A percentile compares a stretch with the other conserved stretches of the same genome.
Conservation (phyloP, 805 yeast genomes). For the Starmerella khaoyaiensis region DNA sequence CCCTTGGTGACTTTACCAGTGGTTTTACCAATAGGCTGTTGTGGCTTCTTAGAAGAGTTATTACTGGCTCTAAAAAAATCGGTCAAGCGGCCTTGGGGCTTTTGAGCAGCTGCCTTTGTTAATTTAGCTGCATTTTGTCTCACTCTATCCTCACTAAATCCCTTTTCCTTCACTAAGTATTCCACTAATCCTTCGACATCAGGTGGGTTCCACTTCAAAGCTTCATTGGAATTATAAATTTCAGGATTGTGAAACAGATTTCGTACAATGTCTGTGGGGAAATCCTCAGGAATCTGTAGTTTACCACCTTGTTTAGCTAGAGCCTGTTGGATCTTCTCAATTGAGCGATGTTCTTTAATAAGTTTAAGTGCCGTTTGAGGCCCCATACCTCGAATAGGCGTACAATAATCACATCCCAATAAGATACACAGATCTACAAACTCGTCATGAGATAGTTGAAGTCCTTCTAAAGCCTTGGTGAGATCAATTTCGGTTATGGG, state of each 20-base stretch:
- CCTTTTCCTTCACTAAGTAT: constrained; percentile 74
- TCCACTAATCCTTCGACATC: constrained; percentile 71
- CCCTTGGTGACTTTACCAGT: constrained; percentile 9
- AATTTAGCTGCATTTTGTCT: constrained; percentile 75
- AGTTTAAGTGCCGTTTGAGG: constrained; percentile 87
- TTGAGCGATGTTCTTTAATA: constrained; percentile 68
- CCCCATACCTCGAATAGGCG: constrained; percentile 88
- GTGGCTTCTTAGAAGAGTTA: not conserved
- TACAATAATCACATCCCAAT: constrained; percentile 95
- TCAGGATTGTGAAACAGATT: constrained; percentile 76
- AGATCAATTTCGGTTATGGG: constrained; percentile 78
- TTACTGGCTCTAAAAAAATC: constrained; percentile 63
- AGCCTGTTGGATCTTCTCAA: constrained; percentile 63
- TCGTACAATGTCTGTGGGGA: constrained; percentile 87
- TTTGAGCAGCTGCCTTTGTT: constrained; percentile 67
- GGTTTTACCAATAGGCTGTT: constrained; percentile 3
- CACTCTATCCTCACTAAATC: constrained; percentile 86
- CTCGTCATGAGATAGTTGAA: constrained; percentile 57
- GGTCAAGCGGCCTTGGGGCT: constrained; percentile 83
- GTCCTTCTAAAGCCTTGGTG: constrained; percentile 54
- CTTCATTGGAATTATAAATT: constrained; percentile 46
- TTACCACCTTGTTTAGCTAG: constrained; percentile 44
- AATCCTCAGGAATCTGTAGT: constrained; percentile 78
- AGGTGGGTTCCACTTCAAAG: constrained; percentile 79
- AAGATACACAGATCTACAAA: constrained; percentile 87